A percentile compares a stretch with the other conserved stretches of the same genome.
Evolutionary conservation across 1,284 basidiomycete species (phyloP).

Genomic region (Microbotryum saponariae): DNA sequence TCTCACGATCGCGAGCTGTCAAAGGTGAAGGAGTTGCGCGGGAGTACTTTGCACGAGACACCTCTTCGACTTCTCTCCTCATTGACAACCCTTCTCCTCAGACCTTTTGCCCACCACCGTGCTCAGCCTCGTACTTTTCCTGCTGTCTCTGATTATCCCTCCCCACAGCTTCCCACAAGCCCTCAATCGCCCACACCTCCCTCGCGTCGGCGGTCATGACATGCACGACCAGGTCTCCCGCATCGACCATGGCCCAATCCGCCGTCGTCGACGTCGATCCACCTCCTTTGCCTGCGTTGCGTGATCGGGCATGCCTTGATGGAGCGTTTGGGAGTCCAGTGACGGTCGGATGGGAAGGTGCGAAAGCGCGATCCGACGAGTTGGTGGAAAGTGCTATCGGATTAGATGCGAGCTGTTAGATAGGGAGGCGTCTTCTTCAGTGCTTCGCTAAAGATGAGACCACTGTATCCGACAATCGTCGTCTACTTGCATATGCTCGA

Average conservation of each 20-base stretch:
- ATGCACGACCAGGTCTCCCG: constrained; percentile 34
- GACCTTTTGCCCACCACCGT: no score
- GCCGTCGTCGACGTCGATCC: constrained; percentile 7
- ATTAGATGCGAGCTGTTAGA: constrained; percentile 18
- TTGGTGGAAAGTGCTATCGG: constrained; percentile 14
- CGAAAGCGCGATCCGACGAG: constrained; percentile 15
- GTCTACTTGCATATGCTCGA: constrained; percentile 26
- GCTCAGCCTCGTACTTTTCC: no score
- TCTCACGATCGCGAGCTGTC: no score
- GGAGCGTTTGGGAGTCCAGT: constrained; percentile 20
- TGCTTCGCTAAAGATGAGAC: not conserved
- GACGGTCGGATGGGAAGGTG: constrained; percentile 18
- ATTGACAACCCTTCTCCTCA: no score
- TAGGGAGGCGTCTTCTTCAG: no score
- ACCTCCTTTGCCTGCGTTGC: constrained; percentile 1
- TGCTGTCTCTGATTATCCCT: not conserved
- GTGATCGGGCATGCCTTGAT: constrained; percentile 23
- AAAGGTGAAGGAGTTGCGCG: no score
- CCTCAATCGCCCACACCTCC: constrained; percentile 33
- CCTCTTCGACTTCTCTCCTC: no score
- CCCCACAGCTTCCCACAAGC: constrained; percentile 23
- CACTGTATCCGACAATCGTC: not conserved
- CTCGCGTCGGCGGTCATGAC: constrained; percentile 34
- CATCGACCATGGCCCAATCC: constrained; percentile 36
- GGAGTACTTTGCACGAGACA: no score